These are phyloP conservation scores for Begonia fuchsioides DNA, from an alignment of 306 rosid species.

Conservation along the genomic window DNA sequence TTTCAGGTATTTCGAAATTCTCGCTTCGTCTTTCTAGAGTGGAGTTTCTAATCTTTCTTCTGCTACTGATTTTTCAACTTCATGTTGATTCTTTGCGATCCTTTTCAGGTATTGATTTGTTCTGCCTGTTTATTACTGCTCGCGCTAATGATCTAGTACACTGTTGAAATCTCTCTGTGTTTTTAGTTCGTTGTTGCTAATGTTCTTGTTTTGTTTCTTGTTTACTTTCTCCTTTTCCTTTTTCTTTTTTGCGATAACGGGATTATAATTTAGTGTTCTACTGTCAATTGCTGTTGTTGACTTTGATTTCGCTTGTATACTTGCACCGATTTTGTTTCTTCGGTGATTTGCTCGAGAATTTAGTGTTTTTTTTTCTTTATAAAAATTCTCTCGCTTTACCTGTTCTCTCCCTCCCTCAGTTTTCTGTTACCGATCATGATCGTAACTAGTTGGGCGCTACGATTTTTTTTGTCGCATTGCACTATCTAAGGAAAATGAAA, in stretches of 20 bases:
- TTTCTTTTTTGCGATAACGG: conserved; percentile 1
- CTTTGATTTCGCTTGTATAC: conserved; percentile 27
- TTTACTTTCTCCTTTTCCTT: conserved; percentile 4
- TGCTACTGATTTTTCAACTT: conserved; percentile 9
- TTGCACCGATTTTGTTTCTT: conserved; percentile 13
- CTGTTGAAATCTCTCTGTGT: background rate
- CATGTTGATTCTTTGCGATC: background rate
- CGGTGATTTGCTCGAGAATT: background rate
- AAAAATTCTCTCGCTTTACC: too few relatives aligned
- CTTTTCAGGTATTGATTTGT: conserved; percentile 1
- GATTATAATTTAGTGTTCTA: background rate
- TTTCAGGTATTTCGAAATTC: conserved; percentile 22
- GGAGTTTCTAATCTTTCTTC: conserved; percentile 5
- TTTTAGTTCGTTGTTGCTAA: background rate
- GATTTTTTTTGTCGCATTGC: background rate
- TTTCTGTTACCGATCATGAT: background rate
- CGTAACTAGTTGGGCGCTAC: background rate
- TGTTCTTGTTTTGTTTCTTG: conserved; percentile 2
- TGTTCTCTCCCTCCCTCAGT: background rate
- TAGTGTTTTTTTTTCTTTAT: conserved; percentile 1
- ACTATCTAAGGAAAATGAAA: too few relatives aligned
- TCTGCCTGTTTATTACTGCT: conserved; percentile 1
- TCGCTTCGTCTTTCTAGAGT: conserved; percentile 1
- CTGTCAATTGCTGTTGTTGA: conserved; percentile 37
- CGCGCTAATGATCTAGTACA: background rate